Percentiles rank a stretch among this genome's conserved stretches.
phyloP scores from a whole-genome alignment of 305 asterid genomes.

The Striga hermonthica region DNA sequence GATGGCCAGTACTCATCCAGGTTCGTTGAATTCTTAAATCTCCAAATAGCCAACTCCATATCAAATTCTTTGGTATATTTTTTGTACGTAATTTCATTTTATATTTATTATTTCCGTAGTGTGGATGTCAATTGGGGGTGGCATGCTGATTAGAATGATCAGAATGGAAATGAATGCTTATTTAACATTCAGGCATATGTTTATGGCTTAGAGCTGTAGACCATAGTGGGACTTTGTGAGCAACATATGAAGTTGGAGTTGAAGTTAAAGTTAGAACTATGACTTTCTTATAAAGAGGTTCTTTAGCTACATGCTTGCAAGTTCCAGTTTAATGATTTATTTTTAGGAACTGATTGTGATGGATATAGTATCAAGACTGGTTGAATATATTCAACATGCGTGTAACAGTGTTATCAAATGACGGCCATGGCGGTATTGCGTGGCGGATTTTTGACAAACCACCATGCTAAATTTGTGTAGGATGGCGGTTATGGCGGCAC shows the following conservation, averaged over 20 bases:
- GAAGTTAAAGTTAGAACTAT: conserved; percentile 7
- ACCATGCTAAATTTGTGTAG: too few relatives aligned
- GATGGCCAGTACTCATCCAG: conserved; percentile 85
- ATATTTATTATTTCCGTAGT: background rate
- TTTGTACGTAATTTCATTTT: conserved; percentile 13
- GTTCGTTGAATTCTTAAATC: conserved; percentile 38
- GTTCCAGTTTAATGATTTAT: background rate
- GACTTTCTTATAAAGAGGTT: background rate
- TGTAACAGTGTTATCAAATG: too few relatives aligned
- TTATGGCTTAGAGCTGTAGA: background rate
- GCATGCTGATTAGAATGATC: conserved; percentile 6
- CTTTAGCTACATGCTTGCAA: conserved; percentile 18
- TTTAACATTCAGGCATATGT: conserved; percentile 5
- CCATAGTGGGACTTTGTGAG: background rate
- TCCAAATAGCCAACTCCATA: conserved; percentile 3
- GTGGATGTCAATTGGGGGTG: too few relatives aligned
- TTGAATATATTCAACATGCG: conserved; percentile 8
- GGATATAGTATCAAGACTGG: conserved; percentile 10
- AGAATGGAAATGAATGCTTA: conserved; percentile 5
- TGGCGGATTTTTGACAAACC: too few relatives aligned
- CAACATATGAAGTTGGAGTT: background rate
- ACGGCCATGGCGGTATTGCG: too few relatives aligned
- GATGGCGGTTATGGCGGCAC: too few relatives aligned
- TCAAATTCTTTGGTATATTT: conserved; percentile 13
- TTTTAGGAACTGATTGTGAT: conserved; percentile 18